A percentile compares a stretch with the other conserved stretches of the same genome.
phyloP scores from a whole-genome alignment of 371 early-diverging fungal genomes.

The Coemansia linderi region DNA sequence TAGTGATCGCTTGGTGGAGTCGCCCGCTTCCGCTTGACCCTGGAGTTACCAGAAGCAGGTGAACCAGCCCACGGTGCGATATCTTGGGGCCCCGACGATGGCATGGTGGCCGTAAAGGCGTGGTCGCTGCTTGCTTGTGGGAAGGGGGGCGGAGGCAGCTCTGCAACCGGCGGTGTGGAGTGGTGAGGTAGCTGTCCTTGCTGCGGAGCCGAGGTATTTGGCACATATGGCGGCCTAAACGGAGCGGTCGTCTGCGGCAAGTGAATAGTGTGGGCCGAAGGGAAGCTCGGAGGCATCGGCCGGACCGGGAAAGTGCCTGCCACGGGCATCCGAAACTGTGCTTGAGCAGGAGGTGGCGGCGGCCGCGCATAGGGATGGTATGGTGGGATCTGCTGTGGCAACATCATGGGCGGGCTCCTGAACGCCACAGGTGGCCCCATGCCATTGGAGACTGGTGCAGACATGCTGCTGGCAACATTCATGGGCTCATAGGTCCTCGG shows the following conservation, averaged over 20 bases:
- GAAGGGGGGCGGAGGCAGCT: background rate
- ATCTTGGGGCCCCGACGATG: background rate
- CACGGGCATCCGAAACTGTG: background rate
- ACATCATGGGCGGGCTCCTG: background rate
- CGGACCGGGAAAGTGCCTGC: background rate
- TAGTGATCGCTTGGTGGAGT: background rate
- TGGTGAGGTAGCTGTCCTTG: background rate
- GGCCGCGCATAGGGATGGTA: background rate
- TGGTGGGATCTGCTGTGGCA: background rate
- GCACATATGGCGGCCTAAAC: background rate
- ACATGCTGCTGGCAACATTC: conserved; percentile 28
- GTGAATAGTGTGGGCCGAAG: background rate
- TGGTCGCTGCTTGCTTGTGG: background rate
- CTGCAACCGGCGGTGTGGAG: background rate
- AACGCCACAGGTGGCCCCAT: background rate
- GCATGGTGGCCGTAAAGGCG: background rate
- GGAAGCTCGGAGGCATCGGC: background rate
- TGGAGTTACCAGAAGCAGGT: background rate
- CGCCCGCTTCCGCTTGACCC: background rate
- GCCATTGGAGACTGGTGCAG: conserved; percentile 18
- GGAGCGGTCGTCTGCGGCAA: background rate
- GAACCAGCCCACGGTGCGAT: background rate
- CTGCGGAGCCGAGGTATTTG: background rate
- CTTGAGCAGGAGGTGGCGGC: background rate
- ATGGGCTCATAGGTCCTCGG: conserved; percentile 31